Evolutionary conservation across 768 basidiomycete genomes (phyloP), one percentile per base, ranked within the genome.

Genomic region (Galerina sulciceps): DNA sequence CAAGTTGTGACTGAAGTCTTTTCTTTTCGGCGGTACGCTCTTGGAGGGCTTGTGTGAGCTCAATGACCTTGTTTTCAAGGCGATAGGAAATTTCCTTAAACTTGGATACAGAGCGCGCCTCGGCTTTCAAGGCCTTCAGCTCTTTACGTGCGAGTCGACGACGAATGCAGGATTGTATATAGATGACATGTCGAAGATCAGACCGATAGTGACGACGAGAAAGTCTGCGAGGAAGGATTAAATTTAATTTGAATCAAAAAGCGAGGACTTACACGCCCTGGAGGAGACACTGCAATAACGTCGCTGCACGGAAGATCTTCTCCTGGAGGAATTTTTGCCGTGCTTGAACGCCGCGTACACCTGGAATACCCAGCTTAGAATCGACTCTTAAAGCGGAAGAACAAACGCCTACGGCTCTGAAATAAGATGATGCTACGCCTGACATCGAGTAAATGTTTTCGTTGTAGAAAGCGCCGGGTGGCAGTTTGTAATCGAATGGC

Each of bases 81-180:
- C 86, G 88, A 70, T 99, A 99, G 0, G 96, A 98, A 64, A 96
- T 97, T 76, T 97, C 95, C 78, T 97, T 98, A 86, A 96, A 98
- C 71, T 95, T 97, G 65, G 93, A 91, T 26, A 96, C 96, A 1
- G 97, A 99, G 51, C 95, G 93, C 6, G 97, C 97, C 74, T 99
- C 97, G 8, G 89, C 85, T 69, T 84, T 89, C 62, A 99, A 85
- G 10, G 77, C 79, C 66, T 90, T 91, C 62, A 99, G 85, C 70
- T 98, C 87, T 64, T 88, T 90, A 58, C 89, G 86, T 18, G 97
- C 97, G 48, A 91, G 77, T 43, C 92, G 88, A 23, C 96, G 91
- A 42, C 97, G 91, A 48, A 96, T 77, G 68, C 95, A 96, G 15
- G 93, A 95, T 72, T 99, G 97, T 22, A 99, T 72, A 69, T 89